Evolutionary conservation across 2,329 filamentous ascomycete genomes (phyloP).

Genomic region (Alternaria arborescens): DNA sequence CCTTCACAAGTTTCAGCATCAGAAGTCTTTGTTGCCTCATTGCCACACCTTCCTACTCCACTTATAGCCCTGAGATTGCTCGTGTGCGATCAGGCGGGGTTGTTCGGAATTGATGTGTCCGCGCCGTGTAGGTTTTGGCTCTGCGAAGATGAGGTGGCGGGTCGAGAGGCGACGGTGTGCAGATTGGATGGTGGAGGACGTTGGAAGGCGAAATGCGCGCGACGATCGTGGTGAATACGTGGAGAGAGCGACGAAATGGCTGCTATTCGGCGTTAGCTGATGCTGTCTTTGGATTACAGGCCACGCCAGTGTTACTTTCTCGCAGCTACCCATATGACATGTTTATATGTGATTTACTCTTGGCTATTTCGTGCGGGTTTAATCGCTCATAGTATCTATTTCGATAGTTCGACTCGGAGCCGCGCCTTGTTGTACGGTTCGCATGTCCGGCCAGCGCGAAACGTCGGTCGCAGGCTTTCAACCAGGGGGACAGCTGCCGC

Average conservation of each 20-base stretch:
- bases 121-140: slow-evolving; percentile 26
- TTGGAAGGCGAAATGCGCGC: neutral
- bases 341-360: no score
- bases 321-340: neutral
- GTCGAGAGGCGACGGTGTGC: slow-evolving; percentile 6
- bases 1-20: slow-evolving; percentile 13
- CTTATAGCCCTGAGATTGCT: slow-evolving; percentile 21
- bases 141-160: slow-evolving; percentile 16
- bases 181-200: neutral
- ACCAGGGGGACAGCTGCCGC: no score
- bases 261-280: neutral
- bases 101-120: slow-evolving; percentile 16
- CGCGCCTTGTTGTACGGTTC: no score
- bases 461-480: no score
- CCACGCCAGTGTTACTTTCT: neutral
- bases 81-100: slow-evolving; percentile 14
- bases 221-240: neutral
- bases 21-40: slow-evolving; percentile 11
- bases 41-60: slow-evolving; percentile 19
- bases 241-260: neutral
- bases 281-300: neutral
- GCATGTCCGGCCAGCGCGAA: no score
- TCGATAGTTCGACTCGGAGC: no score
- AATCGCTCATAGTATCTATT: no score
- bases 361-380: no score